These are phyloP conservation scores for Cerrena zonata DNA, from an alignment of 1,284 basidiomycete genomes.

Conservation along the genomic window DNA sequence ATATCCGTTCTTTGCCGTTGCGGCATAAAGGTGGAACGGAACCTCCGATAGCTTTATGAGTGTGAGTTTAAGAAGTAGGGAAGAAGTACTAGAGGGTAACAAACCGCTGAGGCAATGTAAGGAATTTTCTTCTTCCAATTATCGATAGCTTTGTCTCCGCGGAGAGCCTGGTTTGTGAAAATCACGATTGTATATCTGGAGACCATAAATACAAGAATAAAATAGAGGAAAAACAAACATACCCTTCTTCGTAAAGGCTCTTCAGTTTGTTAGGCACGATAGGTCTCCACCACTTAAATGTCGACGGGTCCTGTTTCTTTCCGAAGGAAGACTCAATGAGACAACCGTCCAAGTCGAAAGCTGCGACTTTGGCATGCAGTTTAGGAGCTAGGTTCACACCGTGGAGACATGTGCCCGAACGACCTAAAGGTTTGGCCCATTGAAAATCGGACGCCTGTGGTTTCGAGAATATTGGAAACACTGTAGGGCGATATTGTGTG, in stretches of 20 bases:
- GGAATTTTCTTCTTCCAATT: slow-evolving; percentile 76
- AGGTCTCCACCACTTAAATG: slow-evolving; percentile 75
- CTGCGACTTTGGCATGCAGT: slow-evolving; percentile 55
- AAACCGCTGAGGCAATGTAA: slow-evolving; percentile 61
- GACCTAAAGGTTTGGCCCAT: slow-evolving; percentile 57
- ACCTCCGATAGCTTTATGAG: slow-evolving; percentile 31
- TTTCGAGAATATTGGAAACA: slow-evolving; percentile 24
- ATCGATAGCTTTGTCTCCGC: slow-evolving; percentile 37
- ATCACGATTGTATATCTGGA: slow-evolving; percentile 70
- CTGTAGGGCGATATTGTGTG: slow-evolving; percentile 4
- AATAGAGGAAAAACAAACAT: slow-evolving; percentile 15
- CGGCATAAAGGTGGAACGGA: slow-evolving; percentile 79
- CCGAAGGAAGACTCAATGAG: slow-evolving; percentile 62
- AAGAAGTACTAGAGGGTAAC: slow-evolving; percentile 19
- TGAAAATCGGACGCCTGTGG: slow-evolving; percentile 34
- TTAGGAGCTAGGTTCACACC: slow-evolving; percentile 51
- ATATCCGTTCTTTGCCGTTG: slow-evolving; percentile 67
- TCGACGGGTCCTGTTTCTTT: slow-evolving; percentile 38
- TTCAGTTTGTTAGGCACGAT: slow-evolving; percentile 63
- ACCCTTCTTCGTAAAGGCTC: slow-evolving; percentile 59
- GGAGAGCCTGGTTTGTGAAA: slow-evolving; percentile 74
- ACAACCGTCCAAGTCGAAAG: slow-evolving; percentile 86
- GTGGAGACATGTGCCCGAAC: slow-evolving; percentile 55
- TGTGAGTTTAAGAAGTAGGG: background rate
- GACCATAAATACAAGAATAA: slow-evolving; percentile 1